These are phyloP conservation scores for Dioscorea alata DNA, from an alignment of 106 monocot genomes.

Conservation along the genomic window DNA sequence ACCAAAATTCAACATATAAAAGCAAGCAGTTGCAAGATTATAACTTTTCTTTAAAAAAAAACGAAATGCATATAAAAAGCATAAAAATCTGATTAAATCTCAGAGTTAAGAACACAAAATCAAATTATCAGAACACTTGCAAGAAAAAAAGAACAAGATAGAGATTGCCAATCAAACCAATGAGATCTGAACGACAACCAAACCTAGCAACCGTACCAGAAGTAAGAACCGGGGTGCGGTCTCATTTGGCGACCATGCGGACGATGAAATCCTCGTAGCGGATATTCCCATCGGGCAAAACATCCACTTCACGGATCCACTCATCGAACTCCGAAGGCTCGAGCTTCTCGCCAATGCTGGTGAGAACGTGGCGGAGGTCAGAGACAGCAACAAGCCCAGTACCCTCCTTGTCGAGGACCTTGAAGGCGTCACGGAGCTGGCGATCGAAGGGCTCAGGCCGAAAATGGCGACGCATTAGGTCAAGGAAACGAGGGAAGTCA, in stretches of 20 bases:
- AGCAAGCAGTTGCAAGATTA: no score
- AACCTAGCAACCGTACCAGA: no score
- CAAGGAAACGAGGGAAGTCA: slow-evolving; percentile 90
- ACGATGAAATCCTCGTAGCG: slow-evolving; percentile 91
- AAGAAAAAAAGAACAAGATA: no score
- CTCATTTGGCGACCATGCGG: slow-evolving; percentile 85
- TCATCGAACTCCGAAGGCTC: slow-evolving; percentile 89
- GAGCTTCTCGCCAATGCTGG: slow-evolving; percentile 91
- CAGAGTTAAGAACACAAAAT: no score
- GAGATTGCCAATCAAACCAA: no score
- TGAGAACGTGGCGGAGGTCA: slow-evolving; percentile 83
- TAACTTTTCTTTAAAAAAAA: no score
- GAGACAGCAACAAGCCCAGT: slow-evolving; percentile 66
- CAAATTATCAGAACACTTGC: no score
- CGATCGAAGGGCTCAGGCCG: slow-evolving; percentile 78
- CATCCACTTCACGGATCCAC: slow-evolving; percentile 97
- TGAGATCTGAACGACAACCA: no score
- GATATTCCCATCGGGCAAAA: slow-evolving; percentile 67
- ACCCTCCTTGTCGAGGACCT: slow-evolving; percentile 87
- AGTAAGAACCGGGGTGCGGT: background rate
- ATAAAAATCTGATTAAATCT: no score
- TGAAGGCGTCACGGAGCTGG: slow-evolving; percentile 87
- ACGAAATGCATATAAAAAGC: no score
- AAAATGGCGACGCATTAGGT: slow-evolving; percentile 75
- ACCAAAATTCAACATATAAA: no score